A percentile compares a stretch with the other conserved stretches of the same genome.
phyloP scores from a whole-genome alignment of 352 stramenopile genomes.

The Phytophthora sp. region DNA sequence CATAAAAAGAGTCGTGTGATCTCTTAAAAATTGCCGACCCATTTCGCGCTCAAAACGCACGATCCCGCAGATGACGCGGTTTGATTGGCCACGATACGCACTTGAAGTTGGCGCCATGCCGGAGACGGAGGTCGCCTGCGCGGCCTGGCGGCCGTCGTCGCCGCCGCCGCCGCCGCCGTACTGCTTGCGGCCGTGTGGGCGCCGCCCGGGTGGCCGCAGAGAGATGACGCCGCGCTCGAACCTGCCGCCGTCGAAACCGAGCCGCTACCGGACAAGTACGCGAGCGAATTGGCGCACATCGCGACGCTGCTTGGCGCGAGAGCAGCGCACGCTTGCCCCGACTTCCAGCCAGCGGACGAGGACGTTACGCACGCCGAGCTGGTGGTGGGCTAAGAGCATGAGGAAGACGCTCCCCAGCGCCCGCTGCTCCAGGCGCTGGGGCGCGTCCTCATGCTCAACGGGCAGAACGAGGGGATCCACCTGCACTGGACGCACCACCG shows the following conservation, averaged over 20 bases:
- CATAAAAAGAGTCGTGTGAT: too few relatives aligned
- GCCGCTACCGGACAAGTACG: slow-evolving; percentile 54
- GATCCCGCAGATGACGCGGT: too few relatives aligned
- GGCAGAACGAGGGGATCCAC: slow-evolving; percentile 60
- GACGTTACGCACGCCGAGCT: slow-evolving; percentile 40
- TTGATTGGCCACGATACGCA: too few relatives aligned
- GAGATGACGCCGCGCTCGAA: not conserved
- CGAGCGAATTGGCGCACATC: slow-evolving; percentile 59
- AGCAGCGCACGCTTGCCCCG: slow-evolving; percentile 20
- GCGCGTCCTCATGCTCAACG: slow-evolving; percentile 73
- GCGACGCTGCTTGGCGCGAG: slow-evolving; percentile 30
- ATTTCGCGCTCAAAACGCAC: too few relatives aligned
- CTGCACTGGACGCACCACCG: slow-evolving; percentile 43
- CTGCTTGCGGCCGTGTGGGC: slow-evolving; percentile 39
- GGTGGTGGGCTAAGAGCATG: slow-evolving; percentile 34
- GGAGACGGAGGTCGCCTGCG: too few relatives aligned
- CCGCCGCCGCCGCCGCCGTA: slow-evolving; percentile 39
- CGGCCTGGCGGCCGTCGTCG: too few relatives aligned
- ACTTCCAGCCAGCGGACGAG: slow-evolving; percentile 35
- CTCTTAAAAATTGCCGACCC: too few relatives aligned
- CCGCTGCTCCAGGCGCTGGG: slow-evolving; percentile 36
- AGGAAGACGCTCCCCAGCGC: too few relatives aligned
- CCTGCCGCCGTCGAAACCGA: slow-evolving; percentile 10
- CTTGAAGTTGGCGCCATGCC: too few relatives aligned
- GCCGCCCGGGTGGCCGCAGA: slow-evolving; percentile 5